phyloP scores from a whole-genome alignment of 2,329 filamentous ascomycete genomes.

The Coniochaeta sp. region DNA sequence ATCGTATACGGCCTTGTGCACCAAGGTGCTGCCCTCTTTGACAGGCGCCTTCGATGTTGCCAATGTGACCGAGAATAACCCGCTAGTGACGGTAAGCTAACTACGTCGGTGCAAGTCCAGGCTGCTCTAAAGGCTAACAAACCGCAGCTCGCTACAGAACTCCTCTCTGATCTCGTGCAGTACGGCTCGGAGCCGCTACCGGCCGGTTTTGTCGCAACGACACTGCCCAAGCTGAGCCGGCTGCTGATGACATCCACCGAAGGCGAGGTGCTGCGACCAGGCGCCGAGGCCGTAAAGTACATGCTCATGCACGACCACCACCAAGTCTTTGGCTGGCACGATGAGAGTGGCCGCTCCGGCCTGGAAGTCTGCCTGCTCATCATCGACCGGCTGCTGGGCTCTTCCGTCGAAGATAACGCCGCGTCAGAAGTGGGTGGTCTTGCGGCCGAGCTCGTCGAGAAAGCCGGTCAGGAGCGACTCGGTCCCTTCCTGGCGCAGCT shows the following conservation, averaged over 20 bases:
- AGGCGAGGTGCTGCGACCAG: constrained; percentile 79
- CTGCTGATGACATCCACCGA: constrained; percentile 80
- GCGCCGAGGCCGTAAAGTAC: constrained; percentile 79
- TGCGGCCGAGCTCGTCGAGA: constrained; percentile 90
- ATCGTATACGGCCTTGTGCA: constrained; percentile 70
- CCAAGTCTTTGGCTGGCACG: constrained; percentile 82
- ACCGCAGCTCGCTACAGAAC: constrained; percentile 61
- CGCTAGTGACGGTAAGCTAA: constrained; percentile 62
- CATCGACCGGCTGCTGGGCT: constrained; percentile 81
- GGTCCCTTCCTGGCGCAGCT: constrained; percentile 87
- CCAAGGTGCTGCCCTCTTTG: constrained; percentile 79
- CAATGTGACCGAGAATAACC: constrained; percentile 75
- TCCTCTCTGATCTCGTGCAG: constrained; percentile 74
- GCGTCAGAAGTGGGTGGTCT: constrained; percentile 94
- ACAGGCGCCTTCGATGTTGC: constrained; percentile 87
- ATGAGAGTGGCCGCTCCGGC: constrained; percentile 71
- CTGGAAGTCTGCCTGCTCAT: constrained; percentile 86
- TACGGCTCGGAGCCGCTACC: constrained; percentile 81
- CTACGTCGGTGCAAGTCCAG: not conserved
- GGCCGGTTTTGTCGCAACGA: constrained; percentile 73
- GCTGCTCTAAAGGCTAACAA: constrained; percentile 4
- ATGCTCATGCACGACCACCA: constrained; percentile 85
- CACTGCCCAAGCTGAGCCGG: constrained; percentile 79
- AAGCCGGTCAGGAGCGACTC: constrained; percentile 83
- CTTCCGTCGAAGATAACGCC: constrained; percentile 81